Percentiles rank a stretch among this genome's conserved stretches.
Evolutionary conservation across 495 filamentous ascomycete genomes (phyloP).

Genomic region (Aspergillus baeticus): DNA sequence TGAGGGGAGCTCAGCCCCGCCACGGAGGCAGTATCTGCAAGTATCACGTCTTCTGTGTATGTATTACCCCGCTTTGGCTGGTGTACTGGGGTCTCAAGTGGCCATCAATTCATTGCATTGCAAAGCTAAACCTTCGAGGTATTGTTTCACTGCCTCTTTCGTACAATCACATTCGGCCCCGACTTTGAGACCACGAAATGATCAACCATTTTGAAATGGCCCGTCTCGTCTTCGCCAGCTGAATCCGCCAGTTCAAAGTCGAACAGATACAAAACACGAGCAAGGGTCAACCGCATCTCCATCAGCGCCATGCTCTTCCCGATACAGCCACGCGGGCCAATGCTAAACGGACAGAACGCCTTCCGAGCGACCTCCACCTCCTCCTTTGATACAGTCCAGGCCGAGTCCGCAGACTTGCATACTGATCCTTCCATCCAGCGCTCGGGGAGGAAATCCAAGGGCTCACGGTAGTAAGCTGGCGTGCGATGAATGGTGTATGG

Average conservation of each 20-base stretch:
- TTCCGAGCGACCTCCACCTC: conserved; percentile 38
- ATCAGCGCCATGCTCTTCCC: conserved; percentile 59
- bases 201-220: conserved; percentile 45
- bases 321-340: conserved; percentile 57
- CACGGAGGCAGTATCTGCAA: too few relatives aligned
- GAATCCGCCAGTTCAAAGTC: conserved; percentile 44
- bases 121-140: too few relatives aligned
- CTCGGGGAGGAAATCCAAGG: conserved; percentile 49
- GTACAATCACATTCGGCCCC: conserved; percentile 44
- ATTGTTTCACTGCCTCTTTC: conserved; percentile 5
- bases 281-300: conserved; percentile 54
- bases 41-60: too few relatives aligned
- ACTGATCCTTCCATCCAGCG: conserved; percentile 53
- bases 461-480: conserved; percentile 51
- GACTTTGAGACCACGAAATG: conserved; percentile 48
- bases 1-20: too few relatives aligned
- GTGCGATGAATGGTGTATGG: conserved; percentile 59
- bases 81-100: too few relatives aligned
- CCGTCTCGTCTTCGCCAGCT: conserved; percentile 37
- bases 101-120: too few relatives aligned
- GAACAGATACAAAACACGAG: conserved; percentile 47
- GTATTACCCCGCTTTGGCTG: too few relatives aligned
- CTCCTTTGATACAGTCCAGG: conserved; percentile 36
- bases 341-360: conserved; percentile 58
- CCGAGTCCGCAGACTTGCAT: conserved; percentile 19